Percentiles rank a stretch among this genome's conserved stretches.
Conservation (phyloP, 257 asterid genomes). For the Anisodus tanguticus region DNA sequence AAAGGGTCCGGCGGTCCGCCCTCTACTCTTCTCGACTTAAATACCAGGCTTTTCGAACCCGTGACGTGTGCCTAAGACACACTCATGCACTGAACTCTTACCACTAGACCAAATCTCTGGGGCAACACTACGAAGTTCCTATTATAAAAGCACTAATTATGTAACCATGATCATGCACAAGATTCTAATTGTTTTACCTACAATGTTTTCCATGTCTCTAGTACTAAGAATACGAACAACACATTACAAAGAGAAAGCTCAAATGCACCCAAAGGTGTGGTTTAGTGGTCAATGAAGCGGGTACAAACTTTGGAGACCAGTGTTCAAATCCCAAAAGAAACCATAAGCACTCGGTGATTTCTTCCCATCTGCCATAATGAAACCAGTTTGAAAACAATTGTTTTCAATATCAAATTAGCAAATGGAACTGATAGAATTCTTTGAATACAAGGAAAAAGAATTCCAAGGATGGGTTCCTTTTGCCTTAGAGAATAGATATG, state of each 20-base stretch:
- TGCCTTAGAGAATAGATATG: constrained; percentile 15
- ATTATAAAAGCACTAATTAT: not conserved
- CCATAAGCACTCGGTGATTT: not conserved
- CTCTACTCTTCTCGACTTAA: not conserved
- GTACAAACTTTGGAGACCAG: not conserved
- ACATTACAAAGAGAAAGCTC: not conserved
- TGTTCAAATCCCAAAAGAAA: not conserved
- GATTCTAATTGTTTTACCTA: not conserved
- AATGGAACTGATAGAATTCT: not conserved
- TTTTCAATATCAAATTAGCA: not conserved
- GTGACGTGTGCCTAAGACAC: not conserved
- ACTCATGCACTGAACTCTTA: not conserved
- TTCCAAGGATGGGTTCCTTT: not conserved
- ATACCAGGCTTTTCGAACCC: not conserved
- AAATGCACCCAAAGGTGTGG: not conserved
- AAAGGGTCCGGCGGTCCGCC: not conserved
- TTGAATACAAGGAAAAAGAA: not conserved
- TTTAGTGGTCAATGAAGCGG: not conserved
- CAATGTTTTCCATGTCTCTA: not conserved
- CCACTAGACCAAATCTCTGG: constrained; percentile 10
- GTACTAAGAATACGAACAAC: not conserved
- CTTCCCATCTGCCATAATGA: not conserved
- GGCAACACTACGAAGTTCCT: not conserved
- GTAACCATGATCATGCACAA: constrained; percentile 18
- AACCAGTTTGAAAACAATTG: not conserved